Percentiles rank a stretch among this genome's conserved stretches.
Evolutionary conservation across 2,329 filamentous ascomycete genomes (phyloP).

Genomic region (Talaromyces sp.): DNA sequence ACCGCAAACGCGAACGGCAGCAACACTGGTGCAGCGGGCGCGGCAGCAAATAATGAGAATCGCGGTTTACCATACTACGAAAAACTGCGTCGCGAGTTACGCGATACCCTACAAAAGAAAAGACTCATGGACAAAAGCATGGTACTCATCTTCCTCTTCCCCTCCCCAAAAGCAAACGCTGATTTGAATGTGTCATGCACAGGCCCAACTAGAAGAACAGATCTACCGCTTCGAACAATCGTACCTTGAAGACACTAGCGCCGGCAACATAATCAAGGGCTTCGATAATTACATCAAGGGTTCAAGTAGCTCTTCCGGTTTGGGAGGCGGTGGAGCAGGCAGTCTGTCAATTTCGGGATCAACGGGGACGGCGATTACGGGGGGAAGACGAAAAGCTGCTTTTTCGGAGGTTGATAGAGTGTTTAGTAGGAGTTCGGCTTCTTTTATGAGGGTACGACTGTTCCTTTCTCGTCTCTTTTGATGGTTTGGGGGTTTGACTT

Average conservation of each 20-base stretch:
- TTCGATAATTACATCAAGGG: slow-evolving; percentile 99
- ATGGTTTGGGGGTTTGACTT: background rate
- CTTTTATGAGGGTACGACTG: slow-evolving; percentile 42
- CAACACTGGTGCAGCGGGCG: slow-evolving; percentile 7
- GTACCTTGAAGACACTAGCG: slow-evolving; percentile 83
- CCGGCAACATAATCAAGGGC: slow-evolving; percentile 92
- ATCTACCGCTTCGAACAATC: slow-evolving; percentile 79
- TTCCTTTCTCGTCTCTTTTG: background rate
- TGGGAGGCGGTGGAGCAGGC: slow-evolving; percentile 27
- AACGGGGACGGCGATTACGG: slow-evolving; percentile 17
- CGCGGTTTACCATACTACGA: slow-evolving; percentile 65
- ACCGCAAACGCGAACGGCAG: background rate
- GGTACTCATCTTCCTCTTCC: slow-evolving; percentile 32
- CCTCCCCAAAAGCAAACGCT: background rate
- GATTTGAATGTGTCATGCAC: background rate
- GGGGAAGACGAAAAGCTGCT: slow-evolving; percentile 39
- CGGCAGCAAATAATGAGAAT: slow-evolving; percentile 27
- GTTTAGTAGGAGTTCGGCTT: slow-evolving; percentile 48
- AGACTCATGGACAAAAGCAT: slow-evolving; percentile 59
- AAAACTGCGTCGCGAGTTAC: slow-evolving; percentile 63
- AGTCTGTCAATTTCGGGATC: slow-evolving; percentile 30
- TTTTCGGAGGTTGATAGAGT: slow-evolving; percentile 47
- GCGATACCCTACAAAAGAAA: slow-evolving; percentile 64
- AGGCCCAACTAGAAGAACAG: slow-evolving; percentile 67
- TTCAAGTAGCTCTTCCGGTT: slow-evolving; percentile 47